Conservation (phyloP, 306 rosid genomes). For the Prinsepia uniflora region DNA sequence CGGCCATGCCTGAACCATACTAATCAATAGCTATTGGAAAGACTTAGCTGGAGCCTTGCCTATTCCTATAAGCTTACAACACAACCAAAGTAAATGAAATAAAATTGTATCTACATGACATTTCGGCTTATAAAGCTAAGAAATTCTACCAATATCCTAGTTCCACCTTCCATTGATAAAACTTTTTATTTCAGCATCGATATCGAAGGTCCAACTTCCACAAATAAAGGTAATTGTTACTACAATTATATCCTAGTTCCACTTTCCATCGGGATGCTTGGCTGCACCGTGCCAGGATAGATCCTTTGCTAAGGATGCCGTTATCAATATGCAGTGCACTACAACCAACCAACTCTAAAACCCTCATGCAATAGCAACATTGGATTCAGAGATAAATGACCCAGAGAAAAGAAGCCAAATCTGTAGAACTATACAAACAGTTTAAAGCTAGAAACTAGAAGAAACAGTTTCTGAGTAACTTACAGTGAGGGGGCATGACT, state of each 20-base stretch:
- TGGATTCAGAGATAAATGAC: neutral
- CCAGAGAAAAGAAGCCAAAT: constrained; percentile 9
- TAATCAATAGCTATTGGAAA: neutral
- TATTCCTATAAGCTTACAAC: neutral
- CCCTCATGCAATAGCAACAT: neutral
- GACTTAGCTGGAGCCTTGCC: neutral
- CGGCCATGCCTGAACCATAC: neutral
- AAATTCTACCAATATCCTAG: neutral
- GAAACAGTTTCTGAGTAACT: constrained; percentile 33
- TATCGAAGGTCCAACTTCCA: too few relatives aligned
- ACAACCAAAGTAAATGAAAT: neutral
- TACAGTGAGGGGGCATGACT: constrained; percentile 63
- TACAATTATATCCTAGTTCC: neutral
- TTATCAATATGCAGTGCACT: neutral
- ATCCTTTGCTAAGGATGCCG: neutral
- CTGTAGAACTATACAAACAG: constrained; percentile 2
- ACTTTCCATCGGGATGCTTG: neutral
- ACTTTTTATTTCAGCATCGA: too few relatives aligned
- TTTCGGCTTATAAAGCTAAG: constrained; percentile 3
- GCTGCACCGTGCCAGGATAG: neutral
- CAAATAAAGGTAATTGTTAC: too few relatives aligned
- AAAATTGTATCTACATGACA: neutral
- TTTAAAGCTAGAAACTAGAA: constrained; percentile 25
- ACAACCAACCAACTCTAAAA: constrained; percentile 5
- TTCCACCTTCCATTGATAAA: neutral